Evolutionary conservation across 2,329 filamentous ascomycete species (phyloP).

Genomic region (Cephalotrichum gorgonifer): DNA sequence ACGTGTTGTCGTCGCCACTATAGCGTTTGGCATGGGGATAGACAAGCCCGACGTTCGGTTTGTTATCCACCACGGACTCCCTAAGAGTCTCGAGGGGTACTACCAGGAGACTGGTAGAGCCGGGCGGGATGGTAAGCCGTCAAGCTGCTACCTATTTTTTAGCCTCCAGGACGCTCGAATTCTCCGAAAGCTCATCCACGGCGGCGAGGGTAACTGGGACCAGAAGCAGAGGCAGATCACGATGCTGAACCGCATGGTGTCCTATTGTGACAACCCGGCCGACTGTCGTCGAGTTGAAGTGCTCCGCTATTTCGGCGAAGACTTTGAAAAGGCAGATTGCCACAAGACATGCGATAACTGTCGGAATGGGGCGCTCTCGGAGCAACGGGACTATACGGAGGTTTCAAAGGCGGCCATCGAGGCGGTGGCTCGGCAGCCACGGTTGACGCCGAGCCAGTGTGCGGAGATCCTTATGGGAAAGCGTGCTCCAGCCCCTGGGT

Average conservation of each 20-base stretch:
- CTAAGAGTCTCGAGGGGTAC: slow-evolving; percentile 94
- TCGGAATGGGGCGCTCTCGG: slow-evolving; percentile 58
- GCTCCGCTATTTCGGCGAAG: slow-evolving; percentile 87
- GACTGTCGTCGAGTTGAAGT: slow-evolving; percentile 85
- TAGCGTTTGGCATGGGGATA: slow-evolving; percentile 99
- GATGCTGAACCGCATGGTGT: slow-evolving; percentile 77
- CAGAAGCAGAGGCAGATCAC: slow-evolving; percentile 76
- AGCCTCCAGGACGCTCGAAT: slow-evolving; percentile 65
- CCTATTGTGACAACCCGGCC: slow-evolving; percentile 80
- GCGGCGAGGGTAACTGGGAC: slow-evolving; percentile 63
- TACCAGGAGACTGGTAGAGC: slow-evolving; percentile 97
- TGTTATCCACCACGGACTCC: slow-evolving; percentile 85
- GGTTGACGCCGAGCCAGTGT: slow-evolving; percentile 68
- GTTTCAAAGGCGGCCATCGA: slow-evolving; percentile 60
- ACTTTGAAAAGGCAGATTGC: slow-evolving; percentile 64
- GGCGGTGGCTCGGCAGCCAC: slow-evolving; percentile 48
- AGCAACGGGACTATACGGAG: slow-evolving; percentile 65
- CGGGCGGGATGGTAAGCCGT: slow-evolving; percentile 78
- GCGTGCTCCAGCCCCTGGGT: not conserved
- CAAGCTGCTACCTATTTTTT: slow-evolving; percentile 86
- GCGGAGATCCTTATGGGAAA: slow-evolving; percentile 75
- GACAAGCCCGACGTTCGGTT: slow-evolving; percentile 96
- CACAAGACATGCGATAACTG: slow-evolving; percentile 81
- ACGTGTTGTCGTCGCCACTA: slow-evolving; percentile 93
- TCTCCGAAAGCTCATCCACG: slow-evolving; percentile 70